phyloP scores from a whole-genome alignment of 1,139 yeast genomes.

The Pichia norvegensis region DNA sequence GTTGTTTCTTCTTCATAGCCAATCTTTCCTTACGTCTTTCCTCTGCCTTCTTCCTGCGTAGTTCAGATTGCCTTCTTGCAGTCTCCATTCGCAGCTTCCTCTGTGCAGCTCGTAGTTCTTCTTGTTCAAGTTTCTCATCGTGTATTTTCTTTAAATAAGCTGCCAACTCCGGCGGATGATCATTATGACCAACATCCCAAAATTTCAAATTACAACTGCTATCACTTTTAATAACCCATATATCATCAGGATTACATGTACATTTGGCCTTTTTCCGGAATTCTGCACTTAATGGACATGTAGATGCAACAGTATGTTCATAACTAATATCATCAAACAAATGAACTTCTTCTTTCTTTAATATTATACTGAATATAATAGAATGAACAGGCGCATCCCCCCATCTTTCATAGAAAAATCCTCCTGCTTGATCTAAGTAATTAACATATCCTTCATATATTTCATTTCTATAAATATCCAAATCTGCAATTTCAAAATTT shows the following conservation, averaged over 20 bases:
- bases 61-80: conserved; percentile 22
- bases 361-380: conserved; percentile 45
- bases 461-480: conserved; percentile 44
- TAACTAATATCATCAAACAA: conserved; percentile 53
- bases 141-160: conserved; percentile 15
- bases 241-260: conserved; percentile 40
- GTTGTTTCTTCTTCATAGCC: conserved; percentile 4
- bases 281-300: conserved; percentile 44
- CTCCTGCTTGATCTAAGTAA: conserved; percentile 45
- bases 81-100: conserved; percentile 17
- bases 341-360: conserved; percentile 41
- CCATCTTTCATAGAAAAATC: conserved; percentile 59
- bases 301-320: conserved; percentile 47
- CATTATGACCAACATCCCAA: conserved; percentile 17
- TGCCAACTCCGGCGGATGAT: conserved; percentile 18
- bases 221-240: conserved; percentile 31
- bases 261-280: conserved; percentile 40
- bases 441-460: conserved; percentile 44
- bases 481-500: conserved; percentile 49
- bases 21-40: conserved; percentile 17
- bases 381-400: conserved; percentile 62
- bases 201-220: conserved; percentile 24
- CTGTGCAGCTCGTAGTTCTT: conserved; percentile 10
- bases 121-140: conserved; percentile 11
- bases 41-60: conserved; percentile 22